Percentiles rank a stretch among this genome's conserved stretches.
phyloP scores from a whole-genome alignment of 768 basidiomycete genomes.

The Auricularia sp. region DNA sequence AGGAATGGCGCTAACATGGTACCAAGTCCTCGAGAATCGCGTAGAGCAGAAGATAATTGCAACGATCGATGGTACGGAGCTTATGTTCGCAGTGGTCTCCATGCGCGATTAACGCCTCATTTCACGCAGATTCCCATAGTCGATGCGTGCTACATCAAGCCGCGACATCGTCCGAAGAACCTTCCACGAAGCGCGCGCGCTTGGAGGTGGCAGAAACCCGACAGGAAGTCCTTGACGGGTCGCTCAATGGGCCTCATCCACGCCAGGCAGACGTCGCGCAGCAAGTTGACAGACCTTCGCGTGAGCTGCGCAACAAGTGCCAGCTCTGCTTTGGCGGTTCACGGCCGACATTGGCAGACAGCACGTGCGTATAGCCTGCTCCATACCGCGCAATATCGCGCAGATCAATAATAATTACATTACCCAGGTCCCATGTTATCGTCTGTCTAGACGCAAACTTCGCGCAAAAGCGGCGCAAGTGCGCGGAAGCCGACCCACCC shows the following conservation, averaged over 20 bases:
- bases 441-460: slow-evolving; percentile 3
- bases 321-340: slow-evolving; percentile 3
- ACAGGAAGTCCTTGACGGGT: too few species aligned
- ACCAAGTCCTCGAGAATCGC: neutral
- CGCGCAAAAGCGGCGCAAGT: slow-evolving; percentile 1
- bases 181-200: too few species aligned
- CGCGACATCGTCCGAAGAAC: too few species aligned
- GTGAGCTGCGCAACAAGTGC: neutral
- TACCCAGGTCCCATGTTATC: slow-evolving; percentile 1
- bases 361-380: too few species aligned
- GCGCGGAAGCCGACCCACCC: neutral
- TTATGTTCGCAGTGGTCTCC: neutral
- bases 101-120: too few species aligned
- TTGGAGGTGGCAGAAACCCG: too few species aligned
- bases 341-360: neutral
- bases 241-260: too few species aligned
- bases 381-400: too few species aligned
- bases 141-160: too few species aligned
- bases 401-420: too few species aligned
- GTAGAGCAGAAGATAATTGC: neutral
- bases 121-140: too few species aligned
- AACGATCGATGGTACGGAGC: neutral
- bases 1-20: neutral
- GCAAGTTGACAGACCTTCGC: neutral
- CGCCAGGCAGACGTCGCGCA: neutral